These are phyloP conservation scores for Penicillium sp. DNA, from an alignment of 2,329 filamentous ascomycete species.

Conservation along the genomic window DNA sequence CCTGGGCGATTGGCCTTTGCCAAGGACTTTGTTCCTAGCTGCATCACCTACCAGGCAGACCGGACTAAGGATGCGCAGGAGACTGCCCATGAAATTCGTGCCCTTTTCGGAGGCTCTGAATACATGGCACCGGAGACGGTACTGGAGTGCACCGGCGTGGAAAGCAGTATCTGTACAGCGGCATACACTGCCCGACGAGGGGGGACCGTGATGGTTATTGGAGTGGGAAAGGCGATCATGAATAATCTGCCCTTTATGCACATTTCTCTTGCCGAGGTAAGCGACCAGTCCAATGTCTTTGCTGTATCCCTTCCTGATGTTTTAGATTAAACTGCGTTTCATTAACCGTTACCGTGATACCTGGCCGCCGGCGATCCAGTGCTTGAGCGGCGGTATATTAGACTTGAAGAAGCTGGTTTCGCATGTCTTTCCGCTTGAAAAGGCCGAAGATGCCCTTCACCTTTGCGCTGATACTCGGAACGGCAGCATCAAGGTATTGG, in stretches of 20 bases:
- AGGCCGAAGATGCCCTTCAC: slow-evolving; percentile 58
- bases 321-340: slow-evolving; percentile 65
- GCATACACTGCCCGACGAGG: slow-evolving; percentile 57
- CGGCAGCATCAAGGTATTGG: slow-evolving; percentile 60
- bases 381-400: slow-evolving; percentile 58
- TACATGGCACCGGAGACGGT: slow-evolving; percentile 59
- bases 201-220: slow-evolving; percentile 63
- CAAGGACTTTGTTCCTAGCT: slow-evolving; percentile 55
- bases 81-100: slow-evolving; percentile 54
- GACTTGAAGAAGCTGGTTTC: slow-evolving; percentile 63
- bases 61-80: slow-evolving; percentile 45
- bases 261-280: slow-evolving; percentile 56
- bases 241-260: slow-evolving; percentile 69
- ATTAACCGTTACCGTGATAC: slow-evolving; percentile 70
- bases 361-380: slow-evolving; percentile 65
- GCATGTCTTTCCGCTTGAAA: slow-evolving; percentile 62
- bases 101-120: slow-evolving; percentile 55
- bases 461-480: slow-evolving; percentile 53
- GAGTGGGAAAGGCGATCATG: slow-evolving; percentile 61
- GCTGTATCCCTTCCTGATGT: background rate
- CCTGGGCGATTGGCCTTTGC: slow-evolving; percentile 57
- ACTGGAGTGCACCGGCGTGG: slow-evolving; percentile 65
- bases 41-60: slow-evolving; percentile 55
- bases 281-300: background rate
- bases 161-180: slow-evolving; percentile 61